Evolutionary conservation across 768 basidiomycete genomes (phyloP).

Genomic region (Phaffia tasmanica): DNA sequence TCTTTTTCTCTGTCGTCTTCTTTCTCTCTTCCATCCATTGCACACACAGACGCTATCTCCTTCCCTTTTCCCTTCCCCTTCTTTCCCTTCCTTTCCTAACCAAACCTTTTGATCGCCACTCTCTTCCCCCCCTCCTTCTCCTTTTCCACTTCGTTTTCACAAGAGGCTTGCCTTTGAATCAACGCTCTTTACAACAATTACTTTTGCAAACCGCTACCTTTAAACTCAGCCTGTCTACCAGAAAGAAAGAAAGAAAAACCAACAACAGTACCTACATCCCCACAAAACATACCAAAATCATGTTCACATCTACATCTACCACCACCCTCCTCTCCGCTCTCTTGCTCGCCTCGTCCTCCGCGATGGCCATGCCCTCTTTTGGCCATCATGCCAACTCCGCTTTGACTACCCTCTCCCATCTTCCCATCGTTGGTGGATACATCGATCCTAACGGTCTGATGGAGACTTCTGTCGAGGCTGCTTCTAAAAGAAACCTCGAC

Average conservation of each 20-base stretch:
- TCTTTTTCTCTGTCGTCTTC: neutral
- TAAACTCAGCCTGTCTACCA: neutral
- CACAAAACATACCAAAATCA: neutral
- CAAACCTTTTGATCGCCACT: neutral
- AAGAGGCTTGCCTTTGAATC: conserved; percentile 1
- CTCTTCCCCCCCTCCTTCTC: neutral
- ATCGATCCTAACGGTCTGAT: conserved; percentile 10
- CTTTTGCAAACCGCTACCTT: neutral
- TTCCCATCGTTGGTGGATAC: conserved; percentile 15
- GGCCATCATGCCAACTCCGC: conserved; percentile 25
- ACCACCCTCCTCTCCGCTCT: conserved; percentile 3
- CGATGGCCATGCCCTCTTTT: conserved; percentile 16
- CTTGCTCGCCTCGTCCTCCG: conserved; percentile 1
- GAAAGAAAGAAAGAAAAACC: neutral
- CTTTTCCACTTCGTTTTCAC: neutral
- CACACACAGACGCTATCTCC: neutral
- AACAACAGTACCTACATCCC: neutral
- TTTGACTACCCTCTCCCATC: conserved; percentile 22
- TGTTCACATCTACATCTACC: neutral
- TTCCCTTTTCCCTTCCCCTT: neutral
- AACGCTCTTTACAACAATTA: conserved; percentile 4
- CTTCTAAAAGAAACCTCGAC: conserved; percentile 6
- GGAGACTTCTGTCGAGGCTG: neutral
- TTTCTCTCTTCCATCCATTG: neutral
- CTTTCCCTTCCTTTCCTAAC: neutral